phyloP scores from a whole-genome alignment of 176 grass and related monocot species.

The Alloteropsis semialata region DNA sequence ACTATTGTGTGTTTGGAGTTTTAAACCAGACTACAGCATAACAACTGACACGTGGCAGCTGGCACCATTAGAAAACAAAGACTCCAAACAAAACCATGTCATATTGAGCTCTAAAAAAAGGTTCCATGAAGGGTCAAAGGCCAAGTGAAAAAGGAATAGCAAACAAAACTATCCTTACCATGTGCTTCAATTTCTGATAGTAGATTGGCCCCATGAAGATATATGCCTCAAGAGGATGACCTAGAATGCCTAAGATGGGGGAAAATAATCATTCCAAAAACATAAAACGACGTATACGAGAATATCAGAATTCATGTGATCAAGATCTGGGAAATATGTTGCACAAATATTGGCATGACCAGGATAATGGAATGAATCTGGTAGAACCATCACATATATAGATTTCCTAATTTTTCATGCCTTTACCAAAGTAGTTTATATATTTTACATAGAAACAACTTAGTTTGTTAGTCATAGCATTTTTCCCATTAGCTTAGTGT shows the following conservation, averaged over 20 bases:
- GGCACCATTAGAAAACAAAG: background rate
- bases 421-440: background rate
- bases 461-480: too few species aligned
- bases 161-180: conserved; percentile 58
- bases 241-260: conserved; percentile 71
- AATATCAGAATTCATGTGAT: background rate
- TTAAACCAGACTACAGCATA: background rate
- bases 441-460: background rate
- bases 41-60: background rate
- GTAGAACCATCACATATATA: background rate
- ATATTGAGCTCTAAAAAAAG: too few species aligned
- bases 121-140: too few species aligned
- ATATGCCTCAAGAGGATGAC: conserved; percentile 86
- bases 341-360: background rate
- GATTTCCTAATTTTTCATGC: background rate
- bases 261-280: background rate
- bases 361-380: background rate
- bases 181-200: conserved; percentile 97
- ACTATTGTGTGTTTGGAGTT: too few species aligned
- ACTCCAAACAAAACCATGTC: too few species aligned
- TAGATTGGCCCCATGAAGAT: conserved; percentile 99
- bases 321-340: background rate
- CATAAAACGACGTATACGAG: too few species aligned
- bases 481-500: conserved; percentile 5
- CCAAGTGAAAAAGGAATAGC: background rate